These are phyloP conservation scores for Wickerhamomyces silvicola DNA, from an alignment of 805 yeast genomes.

Conservation along the genomic window DNA sequence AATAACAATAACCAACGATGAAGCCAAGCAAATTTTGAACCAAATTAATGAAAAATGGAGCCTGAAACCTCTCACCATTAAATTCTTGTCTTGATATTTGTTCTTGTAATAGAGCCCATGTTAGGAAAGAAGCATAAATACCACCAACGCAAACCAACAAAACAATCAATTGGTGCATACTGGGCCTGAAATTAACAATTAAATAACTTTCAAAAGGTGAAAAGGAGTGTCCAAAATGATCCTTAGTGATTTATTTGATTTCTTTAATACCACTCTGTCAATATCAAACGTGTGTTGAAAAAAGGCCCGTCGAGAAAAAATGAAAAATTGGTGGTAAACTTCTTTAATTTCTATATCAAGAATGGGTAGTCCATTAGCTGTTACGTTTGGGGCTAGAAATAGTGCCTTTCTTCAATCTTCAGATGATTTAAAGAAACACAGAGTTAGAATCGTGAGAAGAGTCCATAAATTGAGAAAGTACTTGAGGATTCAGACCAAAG, in stretches of 20 bases:
- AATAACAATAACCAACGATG: slow-evolving; percentile 57
- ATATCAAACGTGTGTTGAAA: no score
- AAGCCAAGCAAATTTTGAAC: slow-evolving; percentile 72
- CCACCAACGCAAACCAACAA: slow-evolving; percentile 41
- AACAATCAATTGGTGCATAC: no score
- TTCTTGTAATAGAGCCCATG: slow-evolving; percentile 93
- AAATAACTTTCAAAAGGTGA: no score
- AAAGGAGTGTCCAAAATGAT: no score
- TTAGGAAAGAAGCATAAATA: slow-evolving; percentile 76
- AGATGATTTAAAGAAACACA: slow-evolving; percentile 63
- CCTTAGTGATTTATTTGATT: no score
- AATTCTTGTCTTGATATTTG: slow-evolving; percentile 73
- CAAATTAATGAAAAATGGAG: slow-evolving; percentile 72
- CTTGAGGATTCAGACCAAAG: slow-evolving; percentile 54
- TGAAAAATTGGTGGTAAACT: no score
- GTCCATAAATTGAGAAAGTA: slow-evolving; percentile 60
- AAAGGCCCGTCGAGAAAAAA: no score
- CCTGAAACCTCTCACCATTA: slow-evolving; percentile 50
- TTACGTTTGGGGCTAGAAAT: slow-evolving; percentile 46
- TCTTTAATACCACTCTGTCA: no score
- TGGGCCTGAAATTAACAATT: no score
- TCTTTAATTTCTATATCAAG: no score
- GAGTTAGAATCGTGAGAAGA: slow-evolving; percentile 53
- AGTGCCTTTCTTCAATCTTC: slow-evolving; percentile 59
- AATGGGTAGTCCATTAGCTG: slow-evolving; percentile 25